phyloP scores from a whole-genome alignment of 2,329 filamentous ascomycete species.

The Xylariomycetidae sp. region DNA sequence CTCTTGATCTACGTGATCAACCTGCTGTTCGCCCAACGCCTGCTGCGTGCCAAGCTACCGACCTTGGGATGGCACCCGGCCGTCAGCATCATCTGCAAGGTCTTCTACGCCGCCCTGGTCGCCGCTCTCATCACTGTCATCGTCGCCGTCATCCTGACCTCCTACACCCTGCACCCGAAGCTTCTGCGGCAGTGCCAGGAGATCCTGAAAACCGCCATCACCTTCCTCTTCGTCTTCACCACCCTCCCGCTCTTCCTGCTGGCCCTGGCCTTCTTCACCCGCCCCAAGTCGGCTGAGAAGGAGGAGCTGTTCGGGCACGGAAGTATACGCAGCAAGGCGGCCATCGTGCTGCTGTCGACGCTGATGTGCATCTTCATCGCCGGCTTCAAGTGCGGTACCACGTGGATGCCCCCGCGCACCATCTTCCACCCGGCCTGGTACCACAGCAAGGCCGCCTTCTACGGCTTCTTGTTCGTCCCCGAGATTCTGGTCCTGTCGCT shows the following conservation, averaged over 20 bases:
- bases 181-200: conserved; percentile 16
- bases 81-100: conserved; percentile 21
- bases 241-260: conserved; percentile 21
- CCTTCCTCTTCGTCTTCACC: conserved; percentile 24
- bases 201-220: conserved; percentile 22
- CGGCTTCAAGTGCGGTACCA: conserved; percentile 22
- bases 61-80: conserved; percentile 27
- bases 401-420: conserved; percentile 19
- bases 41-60: conserved; percentile 32
- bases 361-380: conserved; percentile 17
- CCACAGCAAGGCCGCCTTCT: conserved; percentile 27
- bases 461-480: conserved; percentile 28
- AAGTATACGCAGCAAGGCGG: conserved; percentile 21
- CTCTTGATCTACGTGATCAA: conserved; percentile 31
- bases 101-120: conserved; percentile 22
- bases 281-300: conserved; percentile 18
- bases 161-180: conserved; percentile 20
- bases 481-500: conserved; percentile 22
- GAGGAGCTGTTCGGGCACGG: conserved; percentile 28
- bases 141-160: conserved; percentile 21
- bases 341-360: conserved; percentile 18
- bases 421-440: conserved; percentile 23
- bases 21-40: conserved; percentile 32
- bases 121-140: conserved; percentile 27
- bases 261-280: conserved; percentile 20